Evolutionary conservation across 768 basidiomycete species (phyloP).

Genomic region (Tricholoma flavovirens): DNA sequence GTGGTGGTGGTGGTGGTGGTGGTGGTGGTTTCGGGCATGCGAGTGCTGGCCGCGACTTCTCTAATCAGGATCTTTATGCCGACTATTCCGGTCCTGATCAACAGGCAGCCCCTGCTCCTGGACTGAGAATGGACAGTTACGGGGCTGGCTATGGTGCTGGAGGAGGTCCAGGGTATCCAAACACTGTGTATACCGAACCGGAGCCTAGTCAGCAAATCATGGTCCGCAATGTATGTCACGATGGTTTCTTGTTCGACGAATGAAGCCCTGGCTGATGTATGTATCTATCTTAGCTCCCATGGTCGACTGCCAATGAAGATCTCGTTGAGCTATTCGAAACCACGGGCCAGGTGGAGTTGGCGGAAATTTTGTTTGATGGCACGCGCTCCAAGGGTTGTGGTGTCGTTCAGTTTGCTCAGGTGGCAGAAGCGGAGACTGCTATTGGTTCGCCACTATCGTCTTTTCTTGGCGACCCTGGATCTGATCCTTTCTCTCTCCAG

Average conservation of each 20-base stretch:
- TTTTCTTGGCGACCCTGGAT: neutral
- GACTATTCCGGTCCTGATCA: slow-evolving; percentile 90
- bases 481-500: slow-evolving; percentile 26
- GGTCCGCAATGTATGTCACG: slow-evolving; percentile 86
- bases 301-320: slow-evolving; percentile 99
- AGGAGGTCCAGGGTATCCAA: slow-evolving; percentile 27
- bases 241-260: neutral
- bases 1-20: slow-evolving; percentile 52
- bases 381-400: slow-evolving; percentile 92
- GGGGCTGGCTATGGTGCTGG: slow-evolving; percentile 29
- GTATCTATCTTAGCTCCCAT: slow-evolving; percentile 63
- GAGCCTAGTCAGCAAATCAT: slow-evolving; percentile 97
- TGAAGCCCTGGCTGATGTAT: neutral
- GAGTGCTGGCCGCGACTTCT: slow-evolving; percentile 67
- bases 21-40: slow-evolving; percentile 48
- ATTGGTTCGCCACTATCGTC: slow-evolving; percentile 50
- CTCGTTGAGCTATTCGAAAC: slow-evolving; percentile 98
- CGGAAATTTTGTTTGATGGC: slow-evolving; percentile 92
- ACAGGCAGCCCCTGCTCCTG: slow-evolving; percentile 37
- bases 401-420: slow-evolving; percentile 89
- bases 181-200: slow-evolving; percentile 44
- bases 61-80: slow-evolving; percentile 85
- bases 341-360: slow-evolving; percentile 89
- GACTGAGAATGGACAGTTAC: slow-evolving; percentile 33
- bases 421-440: slow-evolving; percentile 88